phyloP scores from a whole-genome alignment of 257 asterid species.

The Solanum virginianum region DNA sequence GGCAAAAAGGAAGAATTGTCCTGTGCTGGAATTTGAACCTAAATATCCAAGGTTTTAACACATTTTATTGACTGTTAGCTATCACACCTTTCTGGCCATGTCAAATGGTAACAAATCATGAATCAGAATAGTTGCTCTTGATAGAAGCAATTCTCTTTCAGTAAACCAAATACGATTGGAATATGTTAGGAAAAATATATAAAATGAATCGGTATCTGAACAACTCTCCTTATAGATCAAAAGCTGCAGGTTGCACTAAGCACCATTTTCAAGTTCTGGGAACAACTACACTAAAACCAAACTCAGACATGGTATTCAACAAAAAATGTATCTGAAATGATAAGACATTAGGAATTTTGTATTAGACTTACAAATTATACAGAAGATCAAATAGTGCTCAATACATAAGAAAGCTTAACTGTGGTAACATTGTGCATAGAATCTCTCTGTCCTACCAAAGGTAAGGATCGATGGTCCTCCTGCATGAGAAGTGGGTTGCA shows the following conservation, averaged over 20 bases:
- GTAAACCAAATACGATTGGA: background rate
- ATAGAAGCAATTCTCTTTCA: background rate
- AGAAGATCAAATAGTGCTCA: background rate
- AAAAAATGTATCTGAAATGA: background rate
- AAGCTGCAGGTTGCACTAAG: background rate
- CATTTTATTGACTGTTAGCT: background rate
- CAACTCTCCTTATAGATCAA: too few species aligned
- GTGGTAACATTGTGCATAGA: background rate
- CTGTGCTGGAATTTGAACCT: background rate
- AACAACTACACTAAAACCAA: background rate
- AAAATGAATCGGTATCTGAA: background rate
- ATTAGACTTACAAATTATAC: background rate
- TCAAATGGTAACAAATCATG: background rate
- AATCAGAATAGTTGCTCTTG: background rate
- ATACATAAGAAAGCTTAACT: background rate
- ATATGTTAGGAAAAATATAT: background rate
- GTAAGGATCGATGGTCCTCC: background rate
- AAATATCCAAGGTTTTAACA: background rate
- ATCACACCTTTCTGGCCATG: too few species aligned
- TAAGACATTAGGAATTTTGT: background rate
- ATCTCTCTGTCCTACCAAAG: background rate
- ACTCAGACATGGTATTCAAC: background rate
- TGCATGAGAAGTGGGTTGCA: constrained; percentile 2
- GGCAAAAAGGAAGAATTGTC: background rate
- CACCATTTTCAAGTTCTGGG: background rate